Evolutionary conservation across 2,329 filamentous ascomycete species (phyloP), one percentile per base, ranked within the genome.

Genomic region (Aaosphaeria arxii): DNA sequence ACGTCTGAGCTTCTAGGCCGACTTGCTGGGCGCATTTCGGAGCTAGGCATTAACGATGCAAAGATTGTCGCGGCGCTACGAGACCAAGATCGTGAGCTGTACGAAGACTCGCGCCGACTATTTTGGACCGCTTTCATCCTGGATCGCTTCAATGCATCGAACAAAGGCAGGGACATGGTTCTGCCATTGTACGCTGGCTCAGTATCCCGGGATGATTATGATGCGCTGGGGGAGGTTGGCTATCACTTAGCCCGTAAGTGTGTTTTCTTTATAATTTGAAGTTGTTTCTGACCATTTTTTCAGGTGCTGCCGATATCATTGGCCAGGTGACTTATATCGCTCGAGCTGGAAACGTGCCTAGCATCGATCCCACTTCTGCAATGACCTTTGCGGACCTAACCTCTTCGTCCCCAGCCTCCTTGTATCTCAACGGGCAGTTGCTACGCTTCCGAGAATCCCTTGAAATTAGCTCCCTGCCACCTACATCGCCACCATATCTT

Each of bases 61-160:
- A 61, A 62, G 32, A 55, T 56, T 1, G 43, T 69, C 13, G 46
- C 46, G 9, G 43, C 44, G 11, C 42, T 69, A 6, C 61, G 62
- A 42, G 61, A 68, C 7, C 64, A 67, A 42, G 64, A 67, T 33
- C 47, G 51, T 30, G 66, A 70, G 13, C 42, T 53, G 6, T 66
- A 59, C 30, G 56, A 67, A 6, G 54, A 58, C 24, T 56, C 65
- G 30, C 62, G 69, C 2, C 67, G 66, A 42, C 57, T 67, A 2
- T 71, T 69, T 45, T 70, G 67, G 67, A 56, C 63, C 33, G 54
- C 65, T 1, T 62, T 71, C 43, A 67, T 69, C 30, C 39, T 71
- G n/a, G 69, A 71, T 43, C 63, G 66, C 24, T 70, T 69, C 40
- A 61, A 70, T 44, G 66, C 67, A 9, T 63, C 66, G 41, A 62